Base-by-base conservation (phyloP, 768 basidiomycete genomes). In the Chalciporus piperatus region DNA sequence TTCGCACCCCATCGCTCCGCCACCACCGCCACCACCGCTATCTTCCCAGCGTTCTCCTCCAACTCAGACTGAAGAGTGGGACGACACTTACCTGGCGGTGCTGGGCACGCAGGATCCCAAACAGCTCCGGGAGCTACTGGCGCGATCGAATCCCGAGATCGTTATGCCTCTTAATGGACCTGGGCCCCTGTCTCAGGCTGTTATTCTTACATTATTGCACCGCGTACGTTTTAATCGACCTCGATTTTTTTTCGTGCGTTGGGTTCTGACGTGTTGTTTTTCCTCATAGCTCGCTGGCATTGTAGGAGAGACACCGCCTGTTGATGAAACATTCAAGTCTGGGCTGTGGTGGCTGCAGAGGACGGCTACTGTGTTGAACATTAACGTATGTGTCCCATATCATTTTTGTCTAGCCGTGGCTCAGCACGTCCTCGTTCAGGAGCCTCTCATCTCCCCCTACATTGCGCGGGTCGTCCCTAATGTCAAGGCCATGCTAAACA, bases 341-440 rank as follows among this genome's bases (percentile, higher is more conserved):
- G 81, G 86, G 7, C 71, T 92, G 50, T 92, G 91, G 89, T 93
- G 90, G 90, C 72, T 93, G 58, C 88, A 92, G 64, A 84, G 90
- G 49, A 77, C 87, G 33, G 75, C 87, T 7, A 73, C 79, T 13
- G 75, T 84, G 28, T 77, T 92, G 56, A 87, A 86, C 62, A 84
- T 89, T 45, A 84, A 83, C 60, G 87, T 87, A 65, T 23, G 77
- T 73, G 5, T 22, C 23, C 42, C 40, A 50, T 39, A 17, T 30
- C 45, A 13, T 43, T 32, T 8, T 52, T 23, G 1, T 35, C 43
- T 28, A 38, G 41, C 20, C 22, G 10, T 5, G 14, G 41, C 42
- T 50, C 14, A 40, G 43, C 5, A 10, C 17, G 22, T 27, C 11
- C 13, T 52, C 33, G 43, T 32, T 33, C 47, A 88, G 85, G 88